Conservation (phyloP, 306 rosid species). For the Cucumis sativus region DNA sequence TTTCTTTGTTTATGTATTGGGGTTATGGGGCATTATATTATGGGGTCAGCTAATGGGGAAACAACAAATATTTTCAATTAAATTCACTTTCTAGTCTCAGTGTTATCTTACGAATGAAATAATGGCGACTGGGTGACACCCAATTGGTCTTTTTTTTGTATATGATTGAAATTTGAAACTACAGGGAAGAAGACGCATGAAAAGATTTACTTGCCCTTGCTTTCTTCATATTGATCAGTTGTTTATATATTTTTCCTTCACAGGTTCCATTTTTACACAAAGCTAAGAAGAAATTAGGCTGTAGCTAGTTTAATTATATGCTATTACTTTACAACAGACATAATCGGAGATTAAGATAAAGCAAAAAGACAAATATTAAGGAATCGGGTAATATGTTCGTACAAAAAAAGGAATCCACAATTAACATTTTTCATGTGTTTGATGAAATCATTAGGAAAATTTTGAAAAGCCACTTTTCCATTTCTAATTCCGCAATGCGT, state of each 20-base stretch:
- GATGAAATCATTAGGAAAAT: background rate
- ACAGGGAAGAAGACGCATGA: background rate
- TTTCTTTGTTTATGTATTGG: background rate
- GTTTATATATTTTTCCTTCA: background rate
- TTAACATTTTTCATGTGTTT: too few relatives aligned
- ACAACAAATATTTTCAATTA: background rate
- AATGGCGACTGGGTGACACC: background rate
- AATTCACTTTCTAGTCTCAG: background rate
- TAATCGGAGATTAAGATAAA: background rate
- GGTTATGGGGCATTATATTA: background rate
- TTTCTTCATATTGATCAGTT: background rate
- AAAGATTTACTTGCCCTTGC: background rate
- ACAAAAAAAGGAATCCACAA: background rate
- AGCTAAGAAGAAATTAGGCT: background rate
- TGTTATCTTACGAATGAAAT: slow-evolving; percentile 7
- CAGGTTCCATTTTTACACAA: background rate
- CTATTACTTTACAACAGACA: background rate
- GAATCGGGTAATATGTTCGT: background rate
- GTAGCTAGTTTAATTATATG: background rate
- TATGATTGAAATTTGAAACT: background rate
- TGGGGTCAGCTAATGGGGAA: background rate
- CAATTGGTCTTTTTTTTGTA: background rate
- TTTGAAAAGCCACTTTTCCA: background rate
- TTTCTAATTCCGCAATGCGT: too few relatives aligned
- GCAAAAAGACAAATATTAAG: background rate